Base-by-base conservation (phyloP, 257 asterid genomes). In the Primulina huaijiensis region DNA sequence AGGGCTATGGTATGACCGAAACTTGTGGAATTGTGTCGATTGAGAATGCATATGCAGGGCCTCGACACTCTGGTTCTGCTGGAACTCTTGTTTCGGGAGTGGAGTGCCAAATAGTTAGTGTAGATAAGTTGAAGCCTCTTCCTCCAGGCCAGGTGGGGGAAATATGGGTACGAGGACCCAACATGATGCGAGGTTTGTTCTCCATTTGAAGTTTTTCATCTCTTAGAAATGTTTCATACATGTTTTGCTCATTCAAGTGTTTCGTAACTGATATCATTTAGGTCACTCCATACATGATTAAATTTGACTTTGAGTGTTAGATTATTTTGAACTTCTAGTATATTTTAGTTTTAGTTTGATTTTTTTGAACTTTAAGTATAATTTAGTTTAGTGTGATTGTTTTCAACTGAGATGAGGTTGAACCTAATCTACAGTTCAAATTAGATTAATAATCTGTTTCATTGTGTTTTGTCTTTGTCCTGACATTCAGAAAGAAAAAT, bases 1-100 rank as follows among this genome's bases (percentile, higher is more conserved):
- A 94, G 97, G 97, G 97, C 53, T 94, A 88, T 67, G 99, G 97
- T 65, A 89, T 94, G 97, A 91, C 99, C 31, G 97, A 94, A 81
- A 91, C 99, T 34, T 82, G 92, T 71, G 95, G 92, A 35, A 81
- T 89, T 64, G 81, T 86, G 71, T 85, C 88, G 3, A 0, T 89
- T 16, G 98, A 92, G 83, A 85, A 74, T 74, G 72, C 74, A 38
- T n/a, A 65, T 64, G 64, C 60, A 3, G 95, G 94, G 68, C 79
- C 76, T n/a, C 85, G 96, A 67, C 87, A 89, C 78, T 76, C 98
- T 63, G 99, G 97, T 68, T 91, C 99, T 2, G 77, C 95, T 23
- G 97, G 99, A 71, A 79, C 4, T 60, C 95, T 94, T 72, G 81
- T 37, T 72, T 67, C 96, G 2, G 96, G 95, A 53, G 84, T 94